phyloP scores from a whole-genome alignment of 108 stramenopile species.

The Cyclostephanos invisitatus region DNA sequence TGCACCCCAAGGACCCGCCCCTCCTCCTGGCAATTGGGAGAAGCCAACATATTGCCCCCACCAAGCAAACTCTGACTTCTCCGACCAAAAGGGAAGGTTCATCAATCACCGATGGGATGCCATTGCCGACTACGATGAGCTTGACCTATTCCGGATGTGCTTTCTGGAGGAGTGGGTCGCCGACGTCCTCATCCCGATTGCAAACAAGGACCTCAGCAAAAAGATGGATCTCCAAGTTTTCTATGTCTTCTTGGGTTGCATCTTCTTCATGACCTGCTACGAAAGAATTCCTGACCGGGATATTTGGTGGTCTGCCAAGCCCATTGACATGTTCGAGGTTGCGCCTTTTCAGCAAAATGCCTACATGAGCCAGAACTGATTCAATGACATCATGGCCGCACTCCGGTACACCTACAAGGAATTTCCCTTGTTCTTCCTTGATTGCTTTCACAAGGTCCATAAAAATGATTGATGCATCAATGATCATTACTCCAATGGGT shows the following conservation, averaged over 20 bases:
- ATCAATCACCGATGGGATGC: constrained; percentile 5
- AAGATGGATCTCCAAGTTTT: constrained; percentile 8
- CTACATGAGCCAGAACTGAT: constrained; percentile 13
- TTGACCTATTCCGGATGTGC: constrained; percentile 13
- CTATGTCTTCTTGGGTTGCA: constrained; percentile 9
- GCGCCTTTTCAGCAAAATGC: constrained; percentile 14
- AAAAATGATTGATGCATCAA: constrained; percentile 30
- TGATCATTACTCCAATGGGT: too few species aligned
- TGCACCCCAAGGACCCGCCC: too few species aligned
- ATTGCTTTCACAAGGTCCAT: constrained; percentile 31
- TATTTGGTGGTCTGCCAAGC: constrained; percentile 15
- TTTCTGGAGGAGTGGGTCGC: constrained; percentile 5
- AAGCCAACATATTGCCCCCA: constrained; percentile 20
- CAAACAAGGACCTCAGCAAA: constrained; percentile 4
- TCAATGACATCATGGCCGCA: constrained; percentile 6
- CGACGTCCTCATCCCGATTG: constrained; percentile 21
- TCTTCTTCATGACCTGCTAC: constrained; percentile 34
- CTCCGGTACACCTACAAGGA: constrained; percentile 8
- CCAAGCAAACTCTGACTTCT: background rate
- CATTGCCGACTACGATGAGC: constrained; percentile 1
- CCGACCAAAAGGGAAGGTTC: background rate
- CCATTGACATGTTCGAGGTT: background rate
- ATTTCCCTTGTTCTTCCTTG: background rate
- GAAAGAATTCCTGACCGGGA: constrained; percentile 8
- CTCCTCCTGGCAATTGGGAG: background rate